Base-by-base conservation (phyloP, 2,329 filamentous ascomycete species). In the Pyricularia grisea region DNA sequence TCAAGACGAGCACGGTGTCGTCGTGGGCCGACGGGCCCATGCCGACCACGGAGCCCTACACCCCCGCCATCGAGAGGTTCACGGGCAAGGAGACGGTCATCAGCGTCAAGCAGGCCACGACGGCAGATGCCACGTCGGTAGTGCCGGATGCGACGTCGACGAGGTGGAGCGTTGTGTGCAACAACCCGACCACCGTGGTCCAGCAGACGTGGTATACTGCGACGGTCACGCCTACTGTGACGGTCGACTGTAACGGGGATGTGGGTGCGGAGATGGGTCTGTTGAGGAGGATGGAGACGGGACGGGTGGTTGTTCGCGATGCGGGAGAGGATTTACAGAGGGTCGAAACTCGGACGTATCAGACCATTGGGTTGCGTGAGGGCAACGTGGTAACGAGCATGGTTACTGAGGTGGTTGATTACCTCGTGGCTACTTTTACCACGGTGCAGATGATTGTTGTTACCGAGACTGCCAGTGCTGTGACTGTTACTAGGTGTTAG, bases 21-120 rank as follows among this genome's bases (percentile, higher is more conserved):
- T n/a, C 14, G 23, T 28, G 33, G 42, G 67, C 58, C 10, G 58
- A 36, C 28, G 67, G 50, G 25, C 67, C 27, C 12, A 30, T 63
- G 67, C 67, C 67, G 67, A 68, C 67, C 27, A 17, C 28, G 20
- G 67, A 68, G 67, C 67, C 67, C 55, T 68, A 68, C 55, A 3
- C 25, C n/a, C 67, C 67, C 10, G 67, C 67, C 20, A 68, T 33
- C 55, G n/a, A 17, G 23, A 55, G 67, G 27, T 63, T 68, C 67
- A 42, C 14, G 10, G 55, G 50, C 27, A 3, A 9, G 50, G 55
- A 4, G 25, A 68, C 28, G 20, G 25, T 67, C 31, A 4, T 67
- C 25, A 68, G 27, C 28, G 31, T 68, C 55, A 68, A 68, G 67
- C 25, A 25, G 55, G 55, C 27, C 20, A 68, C 55, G n/a, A 60